Conservation (phyloP, 768 basidiomycete genomes). For the Kwoniella pini region DNA sequence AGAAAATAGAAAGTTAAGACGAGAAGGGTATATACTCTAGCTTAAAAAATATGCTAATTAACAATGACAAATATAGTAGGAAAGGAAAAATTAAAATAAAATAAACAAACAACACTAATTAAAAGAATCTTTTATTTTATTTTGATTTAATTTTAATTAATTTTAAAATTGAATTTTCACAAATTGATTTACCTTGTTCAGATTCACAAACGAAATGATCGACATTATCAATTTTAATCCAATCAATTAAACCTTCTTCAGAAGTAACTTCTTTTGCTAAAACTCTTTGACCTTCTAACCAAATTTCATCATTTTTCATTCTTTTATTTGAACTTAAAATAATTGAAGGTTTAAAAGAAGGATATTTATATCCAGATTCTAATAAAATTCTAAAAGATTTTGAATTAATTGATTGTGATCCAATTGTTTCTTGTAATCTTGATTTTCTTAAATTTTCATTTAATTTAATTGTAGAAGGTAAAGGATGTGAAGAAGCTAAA, state of each 20-base stretch:
- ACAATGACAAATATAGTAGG: no score
- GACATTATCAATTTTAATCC: constrained; percentile 30
- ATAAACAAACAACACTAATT: no score
- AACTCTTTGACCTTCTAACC: constrained; percentile 50
- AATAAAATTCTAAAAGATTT: constrained; percentile 42
- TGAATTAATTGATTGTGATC: constrained; percentile 44
- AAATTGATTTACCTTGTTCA: constrained; percentile 21
- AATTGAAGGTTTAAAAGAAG: constrained; percentile 36
- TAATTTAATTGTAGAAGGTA: constrained; percentile 35
- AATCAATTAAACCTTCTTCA: constrained; percentile 42
- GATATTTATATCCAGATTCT: constrained; percentile 37
- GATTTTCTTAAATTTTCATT: constrained; percentile 48
- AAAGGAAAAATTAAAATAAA: no score
- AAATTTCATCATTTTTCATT: constrained; percentile 41
- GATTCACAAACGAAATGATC: constrained; percentile 36
- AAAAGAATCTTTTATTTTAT: no score
- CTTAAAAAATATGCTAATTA: no score
- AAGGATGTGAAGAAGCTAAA: constrained; percentile 42
- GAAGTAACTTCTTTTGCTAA: constrained; percentile 51
- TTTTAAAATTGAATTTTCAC: constrained; percentile 29
- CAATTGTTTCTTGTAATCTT: constrained; percentile 49
- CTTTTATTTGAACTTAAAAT: constrained; percentile 35
- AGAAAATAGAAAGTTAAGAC: no score
- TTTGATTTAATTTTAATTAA: constrained; percentile 14
- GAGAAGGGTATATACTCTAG: no score